phyloP scores from a whole-genome alignment of 331 rosid genomes.

The Malus hybrid region DNA sequence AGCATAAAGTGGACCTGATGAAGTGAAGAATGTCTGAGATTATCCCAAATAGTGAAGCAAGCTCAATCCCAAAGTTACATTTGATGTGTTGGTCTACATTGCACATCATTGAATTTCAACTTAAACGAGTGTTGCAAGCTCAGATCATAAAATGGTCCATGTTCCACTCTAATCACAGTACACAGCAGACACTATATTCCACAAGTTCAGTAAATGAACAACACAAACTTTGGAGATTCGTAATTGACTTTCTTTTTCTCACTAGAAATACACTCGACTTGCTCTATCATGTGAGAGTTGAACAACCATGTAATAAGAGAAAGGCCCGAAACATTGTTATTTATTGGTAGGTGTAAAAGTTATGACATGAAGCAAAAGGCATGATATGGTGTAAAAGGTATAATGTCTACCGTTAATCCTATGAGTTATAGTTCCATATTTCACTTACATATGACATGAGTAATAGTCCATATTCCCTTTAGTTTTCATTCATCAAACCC shows the following conservation, averaged over 20 bases:
- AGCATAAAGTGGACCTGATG: background rate
- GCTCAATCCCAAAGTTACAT: background rate
- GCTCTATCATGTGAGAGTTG: background rate
- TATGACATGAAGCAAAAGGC: background rate
- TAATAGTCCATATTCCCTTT: background rate
- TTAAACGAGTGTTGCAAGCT: background rate
- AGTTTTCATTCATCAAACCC: background rate
- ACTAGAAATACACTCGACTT: background rate
- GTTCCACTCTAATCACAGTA: background rate
- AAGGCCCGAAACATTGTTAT: background rate
- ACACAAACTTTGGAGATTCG: background rate
- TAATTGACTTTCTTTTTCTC: background rate
- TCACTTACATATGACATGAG: background rate
- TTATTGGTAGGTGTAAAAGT: background rate
- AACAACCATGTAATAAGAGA: background rate
- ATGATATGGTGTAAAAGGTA: background rate
- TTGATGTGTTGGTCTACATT: background rate
- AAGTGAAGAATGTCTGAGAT: no score
- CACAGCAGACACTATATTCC: background rate
- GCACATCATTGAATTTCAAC: background rate
- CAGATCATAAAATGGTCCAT: background rate
- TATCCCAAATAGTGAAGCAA: background rate
- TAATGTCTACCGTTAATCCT: background rate
- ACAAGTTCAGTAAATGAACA: background rate
- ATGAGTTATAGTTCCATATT: background rate